Percentiles rank a stretch among this genome's conserved stretches.
Evolutionary conservation across 2,329 filamentous ascomycete species (phyloP).

Genomic region (Aspergillus aculeatus): DNA sequence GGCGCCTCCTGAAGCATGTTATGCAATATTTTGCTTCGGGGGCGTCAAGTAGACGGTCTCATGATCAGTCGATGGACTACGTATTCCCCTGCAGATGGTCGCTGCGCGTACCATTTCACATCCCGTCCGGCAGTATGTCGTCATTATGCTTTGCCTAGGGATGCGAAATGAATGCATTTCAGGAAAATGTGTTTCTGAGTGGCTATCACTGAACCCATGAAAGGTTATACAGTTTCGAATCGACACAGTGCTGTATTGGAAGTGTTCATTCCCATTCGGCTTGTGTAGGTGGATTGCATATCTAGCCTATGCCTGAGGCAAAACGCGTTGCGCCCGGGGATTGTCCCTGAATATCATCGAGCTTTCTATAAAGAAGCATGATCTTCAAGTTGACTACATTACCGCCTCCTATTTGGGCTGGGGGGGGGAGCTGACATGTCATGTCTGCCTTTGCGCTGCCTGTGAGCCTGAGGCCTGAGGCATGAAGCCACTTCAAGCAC

Average conservation of each 20-base stretch:
- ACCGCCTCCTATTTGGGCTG: no score
- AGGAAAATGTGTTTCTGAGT: no score
- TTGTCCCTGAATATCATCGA: no score
- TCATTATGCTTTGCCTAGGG: not conserved
- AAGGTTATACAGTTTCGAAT: no score
- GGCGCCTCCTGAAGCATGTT: slow-evolving; percentile 6
- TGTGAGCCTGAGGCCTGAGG: not conserved
- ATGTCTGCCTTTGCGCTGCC: not conserved
- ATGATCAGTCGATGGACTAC: not conserved
- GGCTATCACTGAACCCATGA: no score
- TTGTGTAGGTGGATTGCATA: no score
- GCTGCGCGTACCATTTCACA: not conserved
- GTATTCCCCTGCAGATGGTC: not conserved
- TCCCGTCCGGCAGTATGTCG: not conserved
- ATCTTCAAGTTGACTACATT: no score
- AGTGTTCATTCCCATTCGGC: no score
- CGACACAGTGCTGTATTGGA: no score
- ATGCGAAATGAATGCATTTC: not conserved
- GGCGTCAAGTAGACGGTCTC: not conserved
- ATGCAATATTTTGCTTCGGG: slow-evolving; percentile 5
- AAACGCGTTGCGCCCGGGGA: no score
- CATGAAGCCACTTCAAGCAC: not conserved
- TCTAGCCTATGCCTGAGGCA: no score
- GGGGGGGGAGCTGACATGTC: not conserved
- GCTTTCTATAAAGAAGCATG: no score